These are phyloP conservation scores for Ganoderma sp. DNA, from an alignment of 1,284 basidiomycete species.

Conservation along the genomic window DNA sequence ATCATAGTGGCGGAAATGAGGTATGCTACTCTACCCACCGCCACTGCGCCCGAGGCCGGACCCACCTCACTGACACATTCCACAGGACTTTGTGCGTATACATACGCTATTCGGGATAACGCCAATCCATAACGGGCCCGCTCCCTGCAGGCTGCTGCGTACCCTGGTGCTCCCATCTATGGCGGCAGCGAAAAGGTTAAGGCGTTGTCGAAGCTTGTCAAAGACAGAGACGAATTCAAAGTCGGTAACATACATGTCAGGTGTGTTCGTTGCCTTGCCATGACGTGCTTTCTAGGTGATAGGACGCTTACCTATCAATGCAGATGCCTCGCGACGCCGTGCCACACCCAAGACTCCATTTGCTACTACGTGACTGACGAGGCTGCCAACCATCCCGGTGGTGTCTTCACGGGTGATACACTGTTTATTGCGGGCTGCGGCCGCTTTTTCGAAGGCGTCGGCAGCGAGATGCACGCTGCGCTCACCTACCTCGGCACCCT, in stretches of 20 bases:
- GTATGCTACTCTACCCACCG: conserved; percentile 45
- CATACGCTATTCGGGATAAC: too few species aligned
- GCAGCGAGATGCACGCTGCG: conserved; percentile 84
- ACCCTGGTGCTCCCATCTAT: conserved; percentile 77
- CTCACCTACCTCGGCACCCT: conserved; percentile 79
- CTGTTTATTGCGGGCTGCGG: conserved; percentile 95
- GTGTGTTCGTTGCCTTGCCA: conserved; percentile 45
- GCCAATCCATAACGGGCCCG: conserved; percentile 7
- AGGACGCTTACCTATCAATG: not conserved
- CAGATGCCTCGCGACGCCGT: conserved; percentile 90
- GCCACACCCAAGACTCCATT: conserved; percentile 97
- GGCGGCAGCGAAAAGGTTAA: conserved; percentile 81
- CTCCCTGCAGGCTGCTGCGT: conserved; percentile 58
- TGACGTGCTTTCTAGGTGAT: not conserved
- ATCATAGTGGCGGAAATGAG: conserved; percentile 89
- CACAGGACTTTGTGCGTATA: conserved; percentile 60
- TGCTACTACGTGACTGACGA: conserved; percentile 82
- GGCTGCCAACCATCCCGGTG: conserved; percentile 60
- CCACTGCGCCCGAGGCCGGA: not conserved
- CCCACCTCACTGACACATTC: conserved; percentile 1
- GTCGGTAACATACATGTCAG: conserved; percentile 75
- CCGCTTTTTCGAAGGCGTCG: conserved; percentile 95
- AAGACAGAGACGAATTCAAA: conserved; percentile 78
- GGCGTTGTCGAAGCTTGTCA: conserved; percentile 75
- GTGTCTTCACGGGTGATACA: conserved; percentile 96